Evolutionary conservation across 2,329 filamentous ascomycete genomes (phyloP).

Genomic region (Aureobasidium sp.): DNA sequence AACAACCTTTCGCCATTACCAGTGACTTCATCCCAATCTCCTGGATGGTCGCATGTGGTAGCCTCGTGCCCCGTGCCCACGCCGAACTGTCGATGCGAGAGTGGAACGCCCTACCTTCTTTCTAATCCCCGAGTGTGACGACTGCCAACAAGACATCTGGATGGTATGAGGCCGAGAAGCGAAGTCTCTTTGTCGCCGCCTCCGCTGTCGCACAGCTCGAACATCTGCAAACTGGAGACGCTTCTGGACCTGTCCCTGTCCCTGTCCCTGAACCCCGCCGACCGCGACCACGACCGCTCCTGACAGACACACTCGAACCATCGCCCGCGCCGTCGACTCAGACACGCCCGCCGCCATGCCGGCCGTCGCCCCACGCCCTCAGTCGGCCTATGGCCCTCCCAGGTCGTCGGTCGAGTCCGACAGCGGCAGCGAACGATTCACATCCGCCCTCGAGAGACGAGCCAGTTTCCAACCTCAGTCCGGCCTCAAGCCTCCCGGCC

Average conservation of each 20-base stretch:
- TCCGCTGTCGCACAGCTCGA: background rate
- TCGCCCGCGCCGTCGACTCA: background rate
- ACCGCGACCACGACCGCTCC: background rate
- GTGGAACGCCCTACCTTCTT: conserved; percentile 4
- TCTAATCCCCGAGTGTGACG: background rate
- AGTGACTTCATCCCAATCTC: conserved; percentile 8
- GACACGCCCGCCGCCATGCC: conserved; percentile 9
- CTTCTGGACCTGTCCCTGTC: background rate
- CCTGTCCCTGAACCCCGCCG: background rate
- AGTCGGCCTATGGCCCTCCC: conserved; percentile 13
- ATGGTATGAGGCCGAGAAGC: conserved; percentile 3
- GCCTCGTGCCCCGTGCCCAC: conserved; percentile 10
- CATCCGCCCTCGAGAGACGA: conserved; percentile 9
- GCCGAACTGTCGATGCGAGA: conserved; percentile 6
- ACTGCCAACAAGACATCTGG: background rate
- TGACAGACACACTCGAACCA: background rate
- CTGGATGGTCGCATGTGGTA: background rate
- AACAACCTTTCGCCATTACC: background rate
- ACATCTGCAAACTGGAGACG: background rate
- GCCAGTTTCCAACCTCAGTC: conserved; percentile 5
- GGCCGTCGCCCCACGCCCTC: conserved; percentile 7
- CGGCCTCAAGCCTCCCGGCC: conserved; percentile 1
- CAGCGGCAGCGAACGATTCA: conserved; percentile 13
- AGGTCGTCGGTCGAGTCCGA: conserved; percentile 11
- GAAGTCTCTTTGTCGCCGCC: background rate